phyloP scores from a whole-genome alignment of 2,329 filamentous ascomycete species.

The Venturiaceae sp. region DNA sequence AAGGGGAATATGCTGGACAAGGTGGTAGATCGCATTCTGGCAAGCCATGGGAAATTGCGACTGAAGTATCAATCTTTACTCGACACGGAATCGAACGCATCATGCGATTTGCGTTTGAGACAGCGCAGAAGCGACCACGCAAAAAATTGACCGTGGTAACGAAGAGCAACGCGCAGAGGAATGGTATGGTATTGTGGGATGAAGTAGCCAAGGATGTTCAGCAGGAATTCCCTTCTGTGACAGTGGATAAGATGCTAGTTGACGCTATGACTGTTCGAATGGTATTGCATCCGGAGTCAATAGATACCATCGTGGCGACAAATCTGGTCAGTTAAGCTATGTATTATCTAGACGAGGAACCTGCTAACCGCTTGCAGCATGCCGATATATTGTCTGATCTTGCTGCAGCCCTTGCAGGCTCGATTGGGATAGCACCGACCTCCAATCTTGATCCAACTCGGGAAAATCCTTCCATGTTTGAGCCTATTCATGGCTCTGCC shows the following conservation, averaged over 20 bases:
- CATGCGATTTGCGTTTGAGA: slow-evolving; percentile 38
- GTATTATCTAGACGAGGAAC: not conserved
- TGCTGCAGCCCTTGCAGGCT: slow-evolving; percentile 56
- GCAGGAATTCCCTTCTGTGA: slow-evolving; percentile 34
- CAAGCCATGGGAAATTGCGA: slow-evolving; percentile 29
- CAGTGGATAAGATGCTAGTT: slow-evolving; percentile 39
- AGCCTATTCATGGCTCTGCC: slow-evolving; percentile 54
- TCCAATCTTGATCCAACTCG: slow-evolving; percentile 56
- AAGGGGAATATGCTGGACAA: slow-evolving; percentile 41
- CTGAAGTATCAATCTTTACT: slow-evolving; percentile 38
- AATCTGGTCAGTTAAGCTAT: slow-evolving; percentile 18
- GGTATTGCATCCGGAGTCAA: slow-evolving; percentile 32
- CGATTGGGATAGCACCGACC: slow-evolving; percentile 59
- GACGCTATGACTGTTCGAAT: slow-evolving; percentile 41
- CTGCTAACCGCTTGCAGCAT: slow-evolving; percentile 13
- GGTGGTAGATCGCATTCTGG: slow-evolving; percentile 46
- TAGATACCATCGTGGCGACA: slow-evolving; percentile 39
- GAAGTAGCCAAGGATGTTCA: slow-evolving; percentile 44
- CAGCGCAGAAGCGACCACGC: slow-evolving; percentile 29
- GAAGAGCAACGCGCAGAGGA: slow-evolving; percentile 38
- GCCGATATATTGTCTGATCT: slow-evolving; percentile 60
- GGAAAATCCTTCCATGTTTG: slow-evolving; percentile 50
- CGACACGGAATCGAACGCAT: slow-evolving; percentile 36
- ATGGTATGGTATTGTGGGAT: slow-evolving; percentile 60
- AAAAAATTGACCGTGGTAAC: slow-evolving; percentile 41